A percentile compares a stretch with the other conserved stretches of the same genome.
Evolutionary conservation across 331 rosid genomes (phyloP).

Genomic region (Cucumis variabilis): DNA sequence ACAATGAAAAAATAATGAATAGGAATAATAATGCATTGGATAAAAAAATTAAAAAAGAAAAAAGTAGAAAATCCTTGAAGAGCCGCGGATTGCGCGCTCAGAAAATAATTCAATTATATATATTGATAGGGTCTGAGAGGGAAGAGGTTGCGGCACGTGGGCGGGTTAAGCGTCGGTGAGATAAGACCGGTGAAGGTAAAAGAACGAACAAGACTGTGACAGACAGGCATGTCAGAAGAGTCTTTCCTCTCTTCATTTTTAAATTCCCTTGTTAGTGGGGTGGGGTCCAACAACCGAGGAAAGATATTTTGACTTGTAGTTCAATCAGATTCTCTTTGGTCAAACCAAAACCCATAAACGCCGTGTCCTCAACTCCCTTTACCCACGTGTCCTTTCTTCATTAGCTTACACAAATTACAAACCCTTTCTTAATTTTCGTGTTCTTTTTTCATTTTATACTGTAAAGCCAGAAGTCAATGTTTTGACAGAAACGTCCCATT

Average conservation of each 20-base stretch:
- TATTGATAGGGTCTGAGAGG: too few relatives aligned
- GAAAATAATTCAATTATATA: not conserved
- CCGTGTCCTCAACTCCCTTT: not conserved
- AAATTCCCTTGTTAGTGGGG: not conserved
- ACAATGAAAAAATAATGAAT: too few relatives aligned
- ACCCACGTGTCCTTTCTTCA: not conserved
- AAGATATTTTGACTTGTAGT: not conserved
- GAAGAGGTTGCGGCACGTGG: not conserved
- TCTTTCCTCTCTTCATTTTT: not conserved
- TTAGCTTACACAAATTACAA: not conserved
- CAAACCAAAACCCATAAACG: not conserved
- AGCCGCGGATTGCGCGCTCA: not conserved
- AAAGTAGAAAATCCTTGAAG: not conserved
- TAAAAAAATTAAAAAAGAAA: not conserved
- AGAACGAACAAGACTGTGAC: not conserved
- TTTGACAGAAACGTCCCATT: not conserved
- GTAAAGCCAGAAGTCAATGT: not conserved
- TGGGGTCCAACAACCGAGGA: not conserved
- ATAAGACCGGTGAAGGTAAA: constrained; percentile 8
- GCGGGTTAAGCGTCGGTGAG: not conserved
- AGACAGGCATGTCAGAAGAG: not conserved
- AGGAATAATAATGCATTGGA: too few relatives aligned
- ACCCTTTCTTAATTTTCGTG: not conserved
- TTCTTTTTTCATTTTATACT: not conserved
- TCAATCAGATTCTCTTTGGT: not conserved